Evolutionary conservation across 2,329 filamentous ascomycete genomes (phyloP).

Genomic region (Colletotrichum sp.): DNA sequence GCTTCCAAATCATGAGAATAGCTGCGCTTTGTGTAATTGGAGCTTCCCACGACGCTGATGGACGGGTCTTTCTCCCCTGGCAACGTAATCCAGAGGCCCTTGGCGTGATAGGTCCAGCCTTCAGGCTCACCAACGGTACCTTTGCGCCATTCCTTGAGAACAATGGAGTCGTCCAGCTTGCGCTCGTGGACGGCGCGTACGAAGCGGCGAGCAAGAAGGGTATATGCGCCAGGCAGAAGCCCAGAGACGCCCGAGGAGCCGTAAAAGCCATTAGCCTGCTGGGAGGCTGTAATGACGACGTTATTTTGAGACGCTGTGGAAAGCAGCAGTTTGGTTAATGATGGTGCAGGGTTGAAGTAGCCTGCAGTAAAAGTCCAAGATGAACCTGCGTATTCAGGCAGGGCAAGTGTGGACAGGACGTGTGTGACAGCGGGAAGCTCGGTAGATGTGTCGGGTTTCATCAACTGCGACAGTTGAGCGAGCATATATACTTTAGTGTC

Average conservation of each 20-base stretch:
- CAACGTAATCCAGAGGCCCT: slow-evolving; percentile 89
- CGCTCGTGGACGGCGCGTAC: slow-evolving; percentile 61
- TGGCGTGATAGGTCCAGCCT: slow-evolving; percentile 98
- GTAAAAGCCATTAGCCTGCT: slow-evolving; percentile 95
- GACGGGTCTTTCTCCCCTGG: slow-evolving; percentile 70
- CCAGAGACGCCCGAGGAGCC: slow-evolving; percentile 86
- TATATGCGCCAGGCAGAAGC: slow-evolving; percentile 91
- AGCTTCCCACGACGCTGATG: slow-evolving; percentile 86
- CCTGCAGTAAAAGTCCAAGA: slow-evolving; percentile 97
- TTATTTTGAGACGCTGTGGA: slow-evolving; percentile 72
- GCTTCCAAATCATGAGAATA: slow-evolving; percentile 93
- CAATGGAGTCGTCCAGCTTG: slow-evolving; percentile 61
- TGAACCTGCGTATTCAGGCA: slow-evolving; percentile 67
- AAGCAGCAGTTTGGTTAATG: slow-evolving; percentile 80
- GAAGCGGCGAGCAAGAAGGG: slow-evolving; percentile 83
- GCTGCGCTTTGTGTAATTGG: slow-evolving; percentile 93
- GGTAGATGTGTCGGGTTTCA: slow-evolving; percentile 81
- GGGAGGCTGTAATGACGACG: slow-evolving; percentile 89
- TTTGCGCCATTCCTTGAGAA: slow-evolving; percentile 85
- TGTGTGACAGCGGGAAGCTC: slow-evolving; percentile 83
- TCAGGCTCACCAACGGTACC: slow-evolving; percentile 81
- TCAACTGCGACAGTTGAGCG: slow-evolving; percentile 84
- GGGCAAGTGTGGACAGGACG: slow-evolving; percentile 72
- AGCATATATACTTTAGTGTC: slow-evolving; percentile 85
- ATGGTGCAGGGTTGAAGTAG: slow-evolving; percentile 96